Evolutionary conservation across 768 basidiomycete species (phyloP).

Genomic region (Collybia mongolica): DNA sequence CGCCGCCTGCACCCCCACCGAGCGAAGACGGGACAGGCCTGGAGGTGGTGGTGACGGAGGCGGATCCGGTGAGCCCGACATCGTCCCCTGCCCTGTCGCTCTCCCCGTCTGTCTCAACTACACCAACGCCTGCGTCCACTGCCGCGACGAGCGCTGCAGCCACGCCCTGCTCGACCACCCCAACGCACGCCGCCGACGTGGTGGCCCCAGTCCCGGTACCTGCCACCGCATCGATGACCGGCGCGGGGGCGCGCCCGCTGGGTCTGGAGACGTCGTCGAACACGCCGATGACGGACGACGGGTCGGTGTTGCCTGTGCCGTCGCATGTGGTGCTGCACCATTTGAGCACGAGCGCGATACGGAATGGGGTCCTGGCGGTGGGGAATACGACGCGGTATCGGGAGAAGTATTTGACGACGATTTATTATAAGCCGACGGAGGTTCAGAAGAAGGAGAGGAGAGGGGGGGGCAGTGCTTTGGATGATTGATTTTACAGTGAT

Average conservation of each 20-base stretch:
- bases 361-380: conserved; percentile 90
- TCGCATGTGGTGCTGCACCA: conserved; percentile 94
- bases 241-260: conserved; percentile 9
- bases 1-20: conserved; percentile 16
- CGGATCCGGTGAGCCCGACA: not conserved
- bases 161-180: not conserved
- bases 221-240: conserved; percentile 5
- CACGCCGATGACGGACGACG: conserved; percentile 71
- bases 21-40: conserved; percentile 15
- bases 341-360: conserved; percentile 91
- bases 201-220: not conserved
- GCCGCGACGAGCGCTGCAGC: conserved; percentile 1
- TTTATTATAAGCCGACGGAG: conserved; percentile 75
- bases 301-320: conserved; percentile 87
- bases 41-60: conserved; percentile 8
- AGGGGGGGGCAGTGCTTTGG: not conserved
- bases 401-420: conserved; percentile 88
- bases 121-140: not conserved
- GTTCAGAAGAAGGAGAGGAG: not conserved
- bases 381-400: conserved; percentile 89
- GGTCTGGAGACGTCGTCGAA: conserved; percentile 15
- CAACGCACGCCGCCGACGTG: not conserved
- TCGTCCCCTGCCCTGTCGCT: not conserved
- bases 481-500: too few species aligned
- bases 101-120: not conserved